Conservation (phyloP, 257 asterid species). For the Cinchona pubescens region DNA sequence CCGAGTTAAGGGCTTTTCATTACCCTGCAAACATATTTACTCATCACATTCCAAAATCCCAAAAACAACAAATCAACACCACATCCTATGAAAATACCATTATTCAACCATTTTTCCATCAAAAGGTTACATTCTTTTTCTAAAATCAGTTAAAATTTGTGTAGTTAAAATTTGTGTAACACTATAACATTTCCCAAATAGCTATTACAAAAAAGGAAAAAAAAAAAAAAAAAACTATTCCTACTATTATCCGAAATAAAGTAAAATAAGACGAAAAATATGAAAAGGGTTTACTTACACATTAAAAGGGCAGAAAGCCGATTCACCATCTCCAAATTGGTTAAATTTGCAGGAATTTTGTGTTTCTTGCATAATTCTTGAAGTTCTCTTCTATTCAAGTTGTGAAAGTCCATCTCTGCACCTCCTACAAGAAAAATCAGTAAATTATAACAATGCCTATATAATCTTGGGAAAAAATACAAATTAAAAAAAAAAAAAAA, state of each 20-base stretch:
- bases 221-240: too few relatives aligned
- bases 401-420: slow-evolving; percentile 50
- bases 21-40: slow-evolving; percentile 1
- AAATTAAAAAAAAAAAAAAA: too few relatives aligned
- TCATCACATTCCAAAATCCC: not conserved
- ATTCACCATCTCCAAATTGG: slow-evolving; percentile 57
- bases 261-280: not conserved
- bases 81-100: not conserved
- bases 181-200: not conserved
- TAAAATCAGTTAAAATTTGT: too few relatives aligned
- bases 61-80: not conserved
- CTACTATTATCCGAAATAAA: not conserved
- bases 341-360: slow-evolving; percentile 58
- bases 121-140: not conserved
- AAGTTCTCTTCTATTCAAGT: slow-evolving; percentile 56
- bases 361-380: slow-evolving; percentile 63
- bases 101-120: not conserved
- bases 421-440: not conserved
- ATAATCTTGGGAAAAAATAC: not conserved
- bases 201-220: not conserved
- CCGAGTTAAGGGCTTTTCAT: slow-evolving; percentile 25
- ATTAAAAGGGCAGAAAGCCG: slow-evolving; percentile 37
- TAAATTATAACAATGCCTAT: not conserved
- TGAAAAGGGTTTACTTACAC: slow-evolving; percentile 39
- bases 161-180: too few relatives aligned